Evolutionary conservation across 2,329 filamentous ascomycete species (phyloP).

Genomic region (Ophiocordyceps sinensis): DNA sequence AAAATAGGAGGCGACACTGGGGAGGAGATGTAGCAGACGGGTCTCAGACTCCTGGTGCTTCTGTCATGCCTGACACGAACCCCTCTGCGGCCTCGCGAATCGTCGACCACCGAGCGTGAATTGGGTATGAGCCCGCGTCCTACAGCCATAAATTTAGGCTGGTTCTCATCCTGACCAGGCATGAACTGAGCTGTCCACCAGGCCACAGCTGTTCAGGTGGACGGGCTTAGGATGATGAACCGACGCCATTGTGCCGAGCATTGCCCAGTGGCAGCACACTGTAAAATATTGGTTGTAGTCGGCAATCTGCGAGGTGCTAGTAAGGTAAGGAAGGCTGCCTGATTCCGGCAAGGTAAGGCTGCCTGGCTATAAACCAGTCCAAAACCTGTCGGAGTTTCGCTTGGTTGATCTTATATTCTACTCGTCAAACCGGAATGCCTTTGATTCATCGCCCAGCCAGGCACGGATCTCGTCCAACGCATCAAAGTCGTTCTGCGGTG

Average conservation of each 20-base stretch:
- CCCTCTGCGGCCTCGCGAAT: background rate
- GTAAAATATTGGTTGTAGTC: no score
- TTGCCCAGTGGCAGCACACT: background rate
- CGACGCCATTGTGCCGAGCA: background rate
- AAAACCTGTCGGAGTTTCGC: background rate
- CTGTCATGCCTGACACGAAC: background rate
- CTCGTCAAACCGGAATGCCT: slow-evolving; percentile 2
- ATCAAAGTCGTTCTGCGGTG: slow-evolving; percentile 3
- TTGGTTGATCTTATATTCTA: background rate
- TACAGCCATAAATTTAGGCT: background rate
- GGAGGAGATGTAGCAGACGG: background rate
- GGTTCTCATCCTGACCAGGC: background rate
- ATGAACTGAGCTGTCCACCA: background rate
- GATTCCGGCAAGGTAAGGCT: no score
- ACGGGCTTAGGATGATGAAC: background rate
- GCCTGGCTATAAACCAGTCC: background rate
- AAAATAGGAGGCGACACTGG: background rate
- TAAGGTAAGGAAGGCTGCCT: no score
- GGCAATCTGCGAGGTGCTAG: no score
- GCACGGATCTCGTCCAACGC: slow-evolving; percentile 4
- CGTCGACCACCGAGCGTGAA: background rate
- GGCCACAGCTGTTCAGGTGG: background rate
- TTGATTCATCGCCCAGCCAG: slow-evolving; percentile 2
- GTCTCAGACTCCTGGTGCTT: background rate
- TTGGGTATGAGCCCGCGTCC: background rate